Base-by-base conservation (phyloP, 2,329 filamentous ascomycete genomes). In the Hypoxylon sp. region DNA sequence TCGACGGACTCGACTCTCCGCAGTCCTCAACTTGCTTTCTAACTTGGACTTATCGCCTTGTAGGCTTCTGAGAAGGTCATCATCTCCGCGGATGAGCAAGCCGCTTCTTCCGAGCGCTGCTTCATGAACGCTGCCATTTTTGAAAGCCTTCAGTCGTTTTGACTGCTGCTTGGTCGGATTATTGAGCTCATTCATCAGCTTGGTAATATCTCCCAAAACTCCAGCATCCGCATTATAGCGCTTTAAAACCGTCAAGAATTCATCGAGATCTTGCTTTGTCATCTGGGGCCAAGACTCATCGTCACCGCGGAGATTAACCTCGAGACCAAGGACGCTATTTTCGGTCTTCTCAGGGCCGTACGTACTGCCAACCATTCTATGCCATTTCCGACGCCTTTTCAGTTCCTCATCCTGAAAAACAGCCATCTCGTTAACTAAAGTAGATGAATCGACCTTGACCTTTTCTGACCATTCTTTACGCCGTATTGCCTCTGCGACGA, bases 101-200 rank as follows among this genome's bases (percentile, higher is more conserved):
- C 94, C 95, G 72, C 93, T 97, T 75, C 92, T 90, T n/a, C 94
- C 94, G 68, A 98, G 87, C 2, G 89, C 89, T n/a, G 91, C 91
- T 78, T 98, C 96, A 75, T 98, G 94, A 40, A 98, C 88, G 77
- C 96, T 98, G 14, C 96, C 96, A 77, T 97, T 96, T 78, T 98
- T 98, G 84, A 99, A 98, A 4, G 94, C 94, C 79, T 95, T 97
- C 6, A 96, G 89, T 64, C 94, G 89, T 79, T 94, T 95, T 68
- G 91, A 89, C 77, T 97, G 95, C 78, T 96, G 93, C 74, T 92
- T 94, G 0, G 93, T 96, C 2, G 95, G 94, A 62, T 88, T 89
- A 77, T 91, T 91, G 13, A 98, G 85, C 60, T 97, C 94, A 68
- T 90, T 90, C 66, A 97, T 87, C 17, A 94, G 88, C 76, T 94